phyloP scores from a whole-genome alignment of 345 rosid genomes.

The Syzygium oleosum region DNA sequence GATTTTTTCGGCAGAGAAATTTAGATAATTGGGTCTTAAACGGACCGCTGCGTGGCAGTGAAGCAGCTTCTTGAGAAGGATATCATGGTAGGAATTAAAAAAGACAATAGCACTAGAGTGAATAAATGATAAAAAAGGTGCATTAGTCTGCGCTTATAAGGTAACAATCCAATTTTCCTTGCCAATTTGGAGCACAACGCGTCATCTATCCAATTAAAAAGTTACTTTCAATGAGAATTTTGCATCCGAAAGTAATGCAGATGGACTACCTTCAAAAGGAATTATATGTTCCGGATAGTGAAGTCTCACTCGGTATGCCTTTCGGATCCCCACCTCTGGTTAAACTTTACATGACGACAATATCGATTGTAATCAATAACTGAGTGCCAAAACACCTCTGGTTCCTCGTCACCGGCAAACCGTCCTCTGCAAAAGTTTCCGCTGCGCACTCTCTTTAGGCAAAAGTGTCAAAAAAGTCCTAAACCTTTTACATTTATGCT shows the following conservation, averaged over 20 bases:
- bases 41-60: neutral
- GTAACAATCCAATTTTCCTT: neutral
- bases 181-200: neutral
- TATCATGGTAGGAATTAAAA: neutral
- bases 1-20: neutral
- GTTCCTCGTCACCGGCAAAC: neutral
- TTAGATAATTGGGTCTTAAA: neutral
- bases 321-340: neutral
- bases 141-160: neutral
- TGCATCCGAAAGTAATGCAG: neutral
- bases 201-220: neutral
- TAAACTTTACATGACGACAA: neutral
- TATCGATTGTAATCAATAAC: neutral
- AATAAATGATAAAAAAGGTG: neutral
- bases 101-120: neutral
- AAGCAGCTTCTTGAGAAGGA: neutral
- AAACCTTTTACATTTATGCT: too few relatives aligned
- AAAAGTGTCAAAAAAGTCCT: too few relatives aligned
- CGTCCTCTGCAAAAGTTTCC: neutral
- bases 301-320: neutral
- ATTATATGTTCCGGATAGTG: neutral
- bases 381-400: neutral
- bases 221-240: neutral
- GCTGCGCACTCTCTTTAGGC: neutral
- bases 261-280: neutral